These are phyloP conservation scores for Cystobasidium pallidum DNA, from an alignment of 1,284 basidiomycete genomes.

Conservation along the genomic window DNA sequence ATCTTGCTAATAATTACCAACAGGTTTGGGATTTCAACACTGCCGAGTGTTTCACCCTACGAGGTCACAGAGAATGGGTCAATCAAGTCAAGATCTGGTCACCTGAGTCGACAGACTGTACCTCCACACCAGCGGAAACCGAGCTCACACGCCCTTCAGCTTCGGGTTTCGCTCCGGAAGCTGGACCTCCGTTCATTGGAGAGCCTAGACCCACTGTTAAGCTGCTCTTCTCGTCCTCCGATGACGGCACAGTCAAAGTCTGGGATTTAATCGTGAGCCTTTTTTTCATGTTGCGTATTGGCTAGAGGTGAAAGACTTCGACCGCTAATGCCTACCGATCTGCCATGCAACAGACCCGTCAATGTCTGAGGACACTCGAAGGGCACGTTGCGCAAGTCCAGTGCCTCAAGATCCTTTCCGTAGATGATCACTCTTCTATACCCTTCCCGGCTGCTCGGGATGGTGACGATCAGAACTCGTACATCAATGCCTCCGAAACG, in stretches of 20 bases:
- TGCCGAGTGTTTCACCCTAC: constrained; percentile 86
- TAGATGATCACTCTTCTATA: constrained; percentile 31
- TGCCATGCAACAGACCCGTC: constrained; percentile 64
- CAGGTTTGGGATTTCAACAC: constrained; percentile 85
- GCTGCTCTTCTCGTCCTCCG: constrained; percentile 95
- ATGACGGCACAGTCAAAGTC: constrained; percentile 88
- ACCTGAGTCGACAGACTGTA: constrained; percentile 62
- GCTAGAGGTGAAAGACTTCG: too few species aligned
- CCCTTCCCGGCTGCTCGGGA: constrained; percentile 25
- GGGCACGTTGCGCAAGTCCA: constrained; percentile 97
- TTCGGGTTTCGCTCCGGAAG: neutral
- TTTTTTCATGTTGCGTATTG: too few species aligned
- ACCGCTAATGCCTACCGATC: neutral
- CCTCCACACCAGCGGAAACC: constrained; percentile 59
- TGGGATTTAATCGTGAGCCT: constrained; percentile 73
- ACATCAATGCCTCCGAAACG: constrained; percentile 37
- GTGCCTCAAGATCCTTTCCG: constrained; percentile 73
- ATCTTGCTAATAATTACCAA: too few species aligned
- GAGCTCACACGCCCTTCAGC: constrained; percentile 46
- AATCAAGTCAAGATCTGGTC: constrained; percentile 90
- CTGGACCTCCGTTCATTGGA: constrained; percentile 7
- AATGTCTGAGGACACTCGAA: constrained; percentile 80
- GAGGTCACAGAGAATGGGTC: constrained; percentile 96
- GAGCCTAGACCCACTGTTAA: constrained; percentile 58
- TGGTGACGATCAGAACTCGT: constrained; percentile 31